Conservation (phyloP, 75 land plant species). For the Cupressus sempervirens region DNA sequence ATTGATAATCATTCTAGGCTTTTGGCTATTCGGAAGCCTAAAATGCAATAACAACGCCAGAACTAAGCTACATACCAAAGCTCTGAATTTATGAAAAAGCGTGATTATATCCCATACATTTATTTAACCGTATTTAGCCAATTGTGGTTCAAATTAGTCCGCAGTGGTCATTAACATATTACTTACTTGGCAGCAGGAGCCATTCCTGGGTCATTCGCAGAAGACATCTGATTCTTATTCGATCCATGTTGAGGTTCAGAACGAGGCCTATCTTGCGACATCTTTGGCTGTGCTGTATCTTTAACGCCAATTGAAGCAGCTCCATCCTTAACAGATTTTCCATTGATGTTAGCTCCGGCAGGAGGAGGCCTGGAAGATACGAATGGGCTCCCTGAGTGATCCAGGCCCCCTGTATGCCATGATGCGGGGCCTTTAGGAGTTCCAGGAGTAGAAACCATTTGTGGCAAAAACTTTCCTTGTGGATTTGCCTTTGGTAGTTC, state of each 20-base stretch:
- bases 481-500: conserved; percentile 19
- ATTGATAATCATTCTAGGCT: neutral
- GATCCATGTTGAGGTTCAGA: conserved; percentile 11
- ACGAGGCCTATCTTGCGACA: conserved; percentile 10
- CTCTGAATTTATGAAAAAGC: neutral
- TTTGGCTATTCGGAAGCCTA: neutral
- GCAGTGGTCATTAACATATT: neutral
- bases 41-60: neutral
- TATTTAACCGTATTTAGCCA: neutral
- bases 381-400: conserved; percentile 13
- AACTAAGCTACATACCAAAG: neutral
- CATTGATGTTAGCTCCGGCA: conserved; percentile 5
- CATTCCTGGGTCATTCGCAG: conserved; percentile 13
- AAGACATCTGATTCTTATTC: conserved; percentile 6
- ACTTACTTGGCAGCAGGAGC: conserved; percentile 22
- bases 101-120: neutral
- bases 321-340: conserved; percentile 9
- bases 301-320: conserved; percentile 12
- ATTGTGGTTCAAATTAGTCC: neutral
- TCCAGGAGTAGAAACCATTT: neutral
- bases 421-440: conserved; percentile 7
- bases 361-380: conserved; percentile 13
- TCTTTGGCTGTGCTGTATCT: conserved; percentile 10
- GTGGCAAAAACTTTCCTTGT: conserved; percentile 12
- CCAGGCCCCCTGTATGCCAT: conserved; percentile 19